phyloP scores from a whole-genome alignment of 1,284 basidiomycete genomes.

The Trametes hirsuta region DNA sequence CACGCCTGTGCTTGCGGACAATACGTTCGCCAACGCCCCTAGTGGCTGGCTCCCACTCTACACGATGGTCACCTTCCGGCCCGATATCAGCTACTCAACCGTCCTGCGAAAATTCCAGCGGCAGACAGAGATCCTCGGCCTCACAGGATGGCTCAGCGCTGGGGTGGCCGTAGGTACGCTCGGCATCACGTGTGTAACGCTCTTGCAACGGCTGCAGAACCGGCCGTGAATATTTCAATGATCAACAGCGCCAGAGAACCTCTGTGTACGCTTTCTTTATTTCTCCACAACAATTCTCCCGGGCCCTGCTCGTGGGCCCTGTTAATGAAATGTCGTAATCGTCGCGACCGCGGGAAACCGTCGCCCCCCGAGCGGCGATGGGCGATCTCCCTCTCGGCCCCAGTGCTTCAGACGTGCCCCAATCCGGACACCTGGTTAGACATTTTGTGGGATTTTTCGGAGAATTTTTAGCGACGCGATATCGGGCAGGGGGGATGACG shows the following conservation, averaged over 20 bases:
- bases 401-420: not conserved
- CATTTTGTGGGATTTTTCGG: conserved; percentile 33
- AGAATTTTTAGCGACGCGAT: conserved; percentile 23
- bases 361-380: conserved; percentile 13
- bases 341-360: conserved; percentile 19
- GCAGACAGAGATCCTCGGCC: conserved; percentile 58
- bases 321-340: conserved; percentile 27
- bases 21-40: conserved; percentile 58
- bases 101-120: conserved; percentile 63
- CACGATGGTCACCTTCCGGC: conserved; percentile 96
- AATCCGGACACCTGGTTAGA: conserved; percentile 19
- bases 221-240: conserved; percentile 26
- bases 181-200: conserved; percentile 42
- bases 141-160: conserved; percentile 31
- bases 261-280: not conserved
- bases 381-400: conserved; percentile 13
- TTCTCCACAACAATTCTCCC: not conserved
- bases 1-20: conserved; percentile 31
- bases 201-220: conserved; percentile 40
- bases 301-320: not conserved
- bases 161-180: conserved; percentile 43
- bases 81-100: conserved; percentile 87
- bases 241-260: not conserved
- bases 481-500: conserved; percentile 2
- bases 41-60: conserved; percentile 91